phyloP scores from a whole-genome alignment of 2,329 filamentous ascomycete genomes.

The Colletotrichum godetiae region DNA sequence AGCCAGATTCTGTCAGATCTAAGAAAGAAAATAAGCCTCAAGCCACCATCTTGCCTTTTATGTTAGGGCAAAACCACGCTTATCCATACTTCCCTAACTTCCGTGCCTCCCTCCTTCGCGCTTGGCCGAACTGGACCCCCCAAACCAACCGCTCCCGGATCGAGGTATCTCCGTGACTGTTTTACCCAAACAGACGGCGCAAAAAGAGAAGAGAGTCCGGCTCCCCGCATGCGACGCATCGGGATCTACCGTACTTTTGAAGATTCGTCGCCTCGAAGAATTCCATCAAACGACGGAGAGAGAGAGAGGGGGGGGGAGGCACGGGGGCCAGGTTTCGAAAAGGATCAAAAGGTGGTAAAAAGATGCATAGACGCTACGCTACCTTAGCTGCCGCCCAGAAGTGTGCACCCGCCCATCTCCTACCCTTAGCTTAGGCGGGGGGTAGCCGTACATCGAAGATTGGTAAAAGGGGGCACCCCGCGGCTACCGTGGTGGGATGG shows the following conservation, averaged over 20 bases:
- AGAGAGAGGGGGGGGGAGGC: too few relatives aligned
- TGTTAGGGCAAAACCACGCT: background rate
- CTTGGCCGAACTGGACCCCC: background rate
- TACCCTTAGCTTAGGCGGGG: background rate
- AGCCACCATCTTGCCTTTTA: background rate
- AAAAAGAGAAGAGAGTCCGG: background rate
- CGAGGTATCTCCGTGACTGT: too few relatives aligned
- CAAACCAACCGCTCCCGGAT: background rate
- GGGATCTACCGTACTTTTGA: background rate
- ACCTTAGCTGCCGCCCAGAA: background rate
- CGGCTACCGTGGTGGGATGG: background rate
- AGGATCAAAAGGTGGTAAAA: too few relatives aligned
- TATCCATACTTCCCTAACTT: too few relatives aligned
- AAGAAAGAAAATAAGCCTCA: background rate
- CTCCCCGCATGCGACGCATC: constrained; percentile 12
- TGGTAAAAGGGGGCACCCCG: background rate
- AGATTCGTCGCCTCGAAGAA: background rate
- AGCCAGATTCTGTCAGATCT: background rate
- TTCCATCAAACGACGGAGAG: too few relatives aligned
- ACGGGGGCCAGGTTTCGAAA: background rate
- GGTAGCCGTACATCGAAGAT: background rate
- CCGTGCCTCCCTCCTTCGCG: background rate
- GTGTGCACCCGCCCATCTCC: background rate
- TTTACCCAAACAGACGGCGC: background rate
- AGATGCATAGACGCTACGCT: background rate